phyloP scores from a whole-genome alignment of 1,284 basidiomycete species.

The Ustilago hordei region DNA sequence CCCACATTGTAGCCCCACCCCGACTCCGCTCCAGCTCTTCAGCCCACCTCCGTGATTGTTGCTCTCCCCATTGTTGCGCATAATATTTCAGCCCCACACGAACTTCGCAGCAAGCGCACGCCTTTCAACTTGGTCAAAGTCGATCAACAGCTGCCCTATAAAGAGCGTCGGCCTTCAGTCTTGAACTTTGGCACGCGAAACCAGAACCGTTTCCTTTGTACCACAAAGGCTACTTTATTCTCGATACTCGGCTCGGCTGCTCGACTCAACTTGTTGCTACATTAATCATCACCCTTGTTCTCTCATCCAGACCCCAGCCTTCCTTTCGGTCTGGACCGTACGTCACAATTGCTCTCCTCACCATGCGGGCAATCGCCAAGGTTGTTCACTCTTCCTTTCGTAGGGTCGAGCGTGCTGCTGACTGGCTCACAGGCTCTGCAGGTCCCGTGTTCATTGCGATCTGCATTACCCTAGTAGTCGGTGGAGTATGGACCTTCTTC shows the following conservation, averaged over 20 bases:
- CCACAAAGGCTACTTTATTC: no score
- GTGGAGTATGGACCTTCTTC: slow-evolving; percentile 81
- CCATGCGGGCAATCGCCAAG: slow-evolving; percentile 66
- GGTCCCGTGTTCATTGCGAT: slow-evolving; percentile 84
- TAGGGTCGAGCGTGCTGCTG: slow-evolving; percentile 80
- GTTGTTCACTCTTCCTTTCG: slow-evolving; percentile 87
- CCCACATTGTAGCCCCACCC: neutral
- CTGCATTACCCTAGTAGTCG: slow-evolving; percentile 78
- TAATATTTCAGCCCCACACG: no score
- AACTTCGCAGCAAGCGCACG: no score
- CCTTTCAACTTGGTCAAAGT: no score
- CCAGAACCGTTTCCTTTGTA: no score
- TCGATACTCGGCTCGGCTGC: no score
- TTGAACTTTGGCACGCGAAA: no score
- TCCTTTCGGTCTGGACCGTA: neutral
- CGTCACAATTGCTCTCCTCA: neutral
- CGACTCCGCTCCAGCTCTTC: slow-evolving; percentile 7
- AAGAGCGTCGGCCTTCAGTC: no score
- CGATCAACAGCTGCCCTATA: no score
- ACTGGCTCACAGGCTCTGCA: slow-evolving; percentile 85
- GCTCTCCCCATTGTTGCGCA: no score
- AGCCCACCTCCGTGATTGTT: neutral
- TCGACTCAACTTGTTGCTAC: neutral
- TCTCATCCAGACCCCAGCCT: neutral
- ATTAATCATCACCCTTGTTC: neutral